Evolutionary conservation across 768 basidiomycete genomes (phyloP).

Genomic region (Cyathus striatus): DNA sequence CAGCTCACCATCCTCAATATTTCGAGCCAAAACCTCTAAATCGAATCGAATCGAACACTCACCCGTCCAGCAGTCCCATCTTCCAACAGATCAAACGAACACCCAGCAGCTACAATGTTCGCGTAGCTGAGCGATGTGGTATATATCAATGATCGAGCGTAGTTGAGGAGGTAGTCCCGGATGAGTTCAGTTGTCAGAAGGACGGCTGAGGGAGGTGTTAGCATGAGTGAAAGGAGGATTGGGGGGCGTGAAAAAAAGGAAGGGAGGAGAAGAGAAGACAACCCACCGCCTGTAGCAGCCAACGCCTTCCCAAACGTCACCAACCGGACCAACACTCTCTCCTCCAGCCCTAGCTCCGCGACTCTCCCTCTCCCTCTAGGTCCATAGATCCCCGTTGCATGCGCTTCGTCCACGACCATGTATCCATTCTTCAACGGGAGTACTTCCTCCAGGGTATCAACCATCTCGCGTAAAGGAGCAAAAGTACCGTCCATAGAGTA

Average conservation of each 20-base stretch:
- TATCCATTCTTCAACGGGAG: slow-evolving; percentile 63
- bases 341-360: slow-evolving; percentile 61
- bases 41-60: slow-evolving; percentile 13
- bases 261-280: background rate
- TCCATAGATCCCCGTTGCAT: slow-evolving; percentile 89
- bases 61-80: slow-evolving; percentile 62
- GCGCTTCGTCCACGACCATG: slow-evolving; percentile 89
- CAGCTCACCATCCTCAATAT: too few relatives aligned
- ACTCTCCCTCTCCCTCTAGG: slow-evolving; percentile 72
- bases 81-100: slow-evolving; percentile 75
- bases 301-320: slow-evolving; percentile 95
- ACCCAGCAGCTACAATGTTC: slow-evolving; percentile 70
- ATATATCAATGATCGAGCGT: slow-evolving; percentile 87
- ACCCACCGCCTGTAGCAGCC: slow-evolving; percentile 79
- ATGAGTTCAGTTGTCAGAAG: slow-evolving; percentile 68
- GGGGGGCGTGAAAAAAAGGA: background rate
- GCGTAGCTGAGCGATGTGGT: slow-evolving; percentile 81
- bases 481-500: slow-evolving; percentile 98
- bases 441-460: slow-evolving; percentile 52
- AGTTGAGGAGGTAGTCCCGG: slow-evolving; percentile 85
- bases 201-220: slow-evolving; percentile 46
- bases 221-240: slow-evolving; percentile 1
- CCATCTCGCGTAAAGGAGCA: slow-evolving; percentile 65
- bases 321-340: slow-evolving; percentile 68
- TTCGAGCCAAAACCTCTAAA: too few relatives aligned